Conservation (phyloP, 257 asterid species). For the Thymus mandschuricus region DNA sequence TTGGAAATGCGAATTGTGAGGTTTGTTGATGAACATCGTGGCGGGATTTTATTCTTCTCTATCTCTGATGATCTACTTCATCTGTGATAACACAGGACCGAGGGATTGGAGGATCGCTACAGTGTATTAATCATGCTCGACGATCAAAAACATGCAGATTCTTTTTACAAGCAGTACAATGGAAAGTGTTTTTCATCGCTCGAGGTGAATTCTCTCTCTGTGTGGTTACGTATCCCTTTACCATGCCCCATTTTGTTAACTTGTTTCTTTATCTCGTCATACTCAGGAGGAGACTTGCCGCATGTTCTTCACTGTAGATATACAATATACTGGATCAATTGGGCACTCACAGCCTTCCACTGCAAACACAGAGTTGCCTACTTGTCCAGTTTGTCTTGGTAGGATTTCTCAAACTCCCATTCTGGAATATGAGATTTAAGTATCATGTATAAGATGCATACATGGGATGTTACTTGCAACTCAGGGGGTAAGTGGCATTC, state of each 20-base stretch:
- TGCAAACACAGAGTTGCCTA: constrained; percentile 81
- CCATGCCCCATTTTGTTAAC: constrained; percentile 23
- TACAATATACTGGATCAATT: constrained; percentile 86
- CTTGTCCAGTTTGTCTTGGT: constrained; percentile 99
- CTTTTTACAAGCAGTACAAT: constrained; percentile 71
- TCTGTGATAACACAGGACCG: constrained; percentile 58
- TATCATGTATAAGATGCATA: constrained; percentile 10
- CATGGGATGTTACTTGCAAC: constrained; percentile 17
- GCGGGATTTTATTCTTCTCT: constrained; percentile 14
- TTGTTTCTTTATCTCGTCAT: constrained; percentile 20
- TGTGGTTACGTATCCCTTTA: constrained; percentile 11
- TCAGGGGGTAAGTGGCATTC: neutral
- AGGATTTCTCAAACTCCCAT: constrained; percentile 32
- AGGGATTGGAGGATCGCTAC: constrained; percentile 78
- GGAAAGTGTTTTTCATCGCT: constrained; percentile 82
- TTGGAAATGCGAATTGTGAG: constrained; percentile 94
- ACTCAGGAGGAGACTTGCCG: constrained; percentile 74
- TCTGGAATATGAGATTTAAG: constrained; percentile 6
- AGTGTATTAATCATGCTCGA: constrained; percentile 82
- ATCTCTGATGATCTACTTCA: constrained; percentile 29
- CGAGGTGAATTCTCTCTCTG: constrained; percentile 53
- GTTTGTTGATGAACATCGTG: constrained; percentile 40
- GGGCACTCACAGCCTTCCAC: constrained; percentile 76
- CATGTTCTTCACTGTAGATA: constrained; percentile 71
- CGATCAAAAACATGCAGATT: constrained; percentile 76